Base-by-base conservation (phyloP, 306 rosid genomes). In the Glycyrrhiza uralensis region DNA sequence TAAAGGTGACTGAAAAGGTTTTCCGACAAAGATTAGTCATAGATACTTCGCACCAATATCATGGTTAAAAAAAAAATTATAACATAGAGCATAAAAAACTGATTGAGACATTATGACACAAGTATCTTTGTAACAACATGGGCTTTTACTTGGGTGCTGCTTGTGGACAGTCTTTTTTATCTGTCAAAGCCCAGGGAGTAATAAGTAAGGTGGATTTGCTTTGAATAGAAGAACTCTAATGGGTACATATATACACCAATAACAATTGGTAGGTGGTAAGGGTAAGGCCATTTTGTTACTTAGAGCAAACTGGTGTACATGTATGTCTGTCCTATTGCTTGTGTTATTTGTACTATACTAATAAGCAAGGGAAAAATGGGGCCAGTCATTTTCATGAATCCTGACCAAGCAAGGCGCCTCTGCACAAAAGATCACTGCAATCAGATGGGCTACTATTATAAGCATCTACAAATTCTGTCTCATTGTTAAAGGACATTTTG, bases 401-500 rank as follows among this genome's bases (percentile, higher is more conserved):
- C 79, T 58, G 75, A 69, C 76, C 86, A 82, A 67, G 58, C 66
- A 71, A 81, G n/a, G n/a, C n/a, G 85, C 55, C 78, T 77, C 81
- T 80, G 84, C 74, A 64, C 79, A 83, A 81, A 81, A 76, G 72
- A 81, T 77, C 75, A 80, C 71, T 76, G 81, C 61, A 79, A 86
- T 82, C 72, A 77, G 82, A 86, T 76, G 68, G 82, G n/a, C n/a
- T n/a, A n/a, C n/a, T n/a, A n/a, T 57, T 81, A 86, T 64, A 60
- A 75, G 79, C 86, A 82, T 82, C 83, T 82, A 79, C 46, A 74
- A 72, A 55, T 74, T 82, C 77, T 81, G 81, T 83, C 83, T 83
- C 82, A 60, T 80, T 77, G 87, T 77, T 79, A 79, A 83, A 83
- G 86, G 88, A 87, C 92, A 87, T 79, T 69, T 60, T 81, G 81